Percentiles rank a stretch among this genome's conserved stretches.
Conservation (phyloP, 208 protist genomes). For the Trypanosoma avium region DNA sequence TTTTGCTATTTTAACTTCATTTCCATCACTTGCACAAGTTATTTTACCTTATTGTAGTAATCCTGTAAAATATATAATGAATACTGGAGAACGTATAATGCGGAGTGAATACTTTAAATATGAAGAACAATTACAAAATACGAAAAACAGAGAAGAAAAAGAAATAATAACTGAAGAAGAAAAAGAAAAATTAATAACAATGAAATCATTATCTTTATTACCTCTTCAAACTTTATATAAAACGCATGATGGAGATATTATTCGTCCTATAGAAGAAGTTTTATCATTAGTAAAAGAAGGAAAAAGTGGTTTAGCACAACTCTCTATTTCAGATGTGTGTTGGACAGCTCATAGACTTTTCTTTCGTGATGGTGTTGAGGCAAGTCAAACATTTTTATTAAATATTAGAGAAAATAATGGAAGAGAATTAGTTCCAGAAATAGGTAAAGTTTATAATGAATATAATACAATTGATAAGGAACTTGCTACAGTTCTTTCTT, state of each 20-base stretch:
- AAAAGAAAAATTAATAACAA: no score
- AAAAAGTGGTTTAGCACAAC: conserved; percentile 9
- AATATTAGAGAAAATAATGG: conserved; percentile 11
- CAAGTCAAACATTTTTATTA: conserved; percentile 26
- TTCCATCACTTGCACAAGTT: conserved; percentile 18
- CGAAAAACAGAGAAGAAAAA: no score
- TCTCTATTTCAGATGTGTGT: conserved; percentile 18
- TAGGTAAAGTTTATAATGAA: conserved; percentile 25
- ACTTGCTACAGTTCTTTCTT: conserved; percentile 5
- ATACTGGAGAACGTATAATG: not conserved
- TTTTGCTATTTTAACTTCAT: conserved; percentile 8
- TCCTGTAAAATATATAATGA: conserved; percentile 13
- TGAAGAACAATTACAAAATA: no score
- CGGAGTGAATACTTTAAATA: not conserved
- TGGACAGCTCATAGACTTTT: conserved; percentile 19
- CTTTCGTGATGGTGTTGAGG: conserved; percentile 18
- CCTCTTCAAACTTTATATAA: not conserved
- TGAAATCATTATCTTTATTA: no score
- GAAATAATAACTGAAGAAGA: no score
- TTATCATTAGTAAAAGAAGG: conserved; percentile 12
- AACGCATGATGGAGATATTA: not conserved
- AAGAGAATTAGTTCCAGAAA: conserved; percentile 1
- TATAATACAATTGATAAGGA: conserved; percentile 21
- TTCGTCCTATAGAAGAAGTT: conserved; percentile 17
- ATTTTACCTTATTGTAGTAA: conserved; percentile 30